Percentiles rank a stretch among this genome's conserved stretches.
phyloP scores from a whole-genome alignment of 495 filamentous ascomycete genomes.

The Penicillium macrosclerotiorum region DNA sequence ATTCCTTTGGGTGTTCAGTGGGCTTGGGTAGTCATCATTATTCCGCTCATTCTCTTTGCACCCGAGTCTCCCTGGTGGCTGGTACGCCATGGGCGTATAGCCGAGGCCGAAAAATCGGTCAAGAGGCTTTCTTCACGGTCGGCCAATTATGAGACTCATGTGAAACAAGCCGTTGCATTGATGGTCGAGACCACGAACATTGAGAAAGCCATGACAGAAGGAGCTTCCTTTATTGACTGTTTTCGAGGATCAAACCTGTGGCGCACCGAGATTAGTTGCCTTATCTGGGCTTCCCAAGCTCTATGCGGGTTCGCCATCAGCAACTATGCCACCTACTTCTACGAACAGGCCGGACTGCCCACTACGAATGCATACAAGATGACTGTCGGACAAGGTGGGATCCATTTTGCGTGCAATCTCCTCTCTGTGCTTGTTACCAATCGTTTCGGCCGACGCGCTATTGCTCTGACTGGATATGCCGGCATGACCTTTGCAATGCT shows the following conservation, averaged over 20 bases:
- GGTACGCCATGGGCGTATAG: slow-evolving; percentile 60
- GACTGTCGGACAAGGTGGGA: not conserved
- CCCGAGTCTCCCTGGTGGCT: slow-evolving; percentile 81
- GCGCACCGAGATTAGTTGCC: slow-evolving; percentile 69
- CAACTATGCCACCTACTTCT: slow-evolving; percentile 73
- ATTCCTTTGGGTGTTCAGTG: slow-evolving; percentile 70
- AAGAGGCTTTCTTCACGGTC: slow-evolving; percentile 54
- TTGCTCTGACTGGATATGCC: not conserved
- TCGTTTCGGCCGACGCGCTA: not conserved
- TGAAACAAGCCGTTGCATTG: not conserved
- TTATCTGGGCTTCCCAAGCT: slow-evolving; percentile 78
- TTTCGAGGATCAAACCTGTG: slow-evolving; percentile 67
- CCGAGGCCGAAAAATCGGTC: slow-evolving; percentile 63
- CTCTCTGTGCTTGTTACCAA: not conserved
- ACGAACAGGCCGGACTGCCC: slow-evolving; percentile 63
- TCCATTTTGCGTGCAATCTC: not conserved
- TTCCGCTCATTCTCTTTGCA: slow-evolving; percentile 62
- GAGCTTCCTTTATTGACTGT: slow-evolving; percentile 63
- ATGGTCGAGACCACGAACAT: slow-evolving; percentile 22
- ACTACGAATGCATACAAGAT: not conserved
- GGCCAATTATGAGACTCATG: not conserved
- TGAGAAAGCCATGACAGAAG: slow-evolving; percentile 61
- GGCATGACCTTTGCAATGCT: not conserved
- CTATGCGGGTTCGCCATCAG: slow-evolving; percentile 70
- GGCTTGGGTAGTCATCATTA: slow-evolving; percentile 73